Evolutionary conservation across 306 rosid species (phyloP), one percentile per base, ranked within the genome.

Genomic region (Malus orientalis): DNA sequence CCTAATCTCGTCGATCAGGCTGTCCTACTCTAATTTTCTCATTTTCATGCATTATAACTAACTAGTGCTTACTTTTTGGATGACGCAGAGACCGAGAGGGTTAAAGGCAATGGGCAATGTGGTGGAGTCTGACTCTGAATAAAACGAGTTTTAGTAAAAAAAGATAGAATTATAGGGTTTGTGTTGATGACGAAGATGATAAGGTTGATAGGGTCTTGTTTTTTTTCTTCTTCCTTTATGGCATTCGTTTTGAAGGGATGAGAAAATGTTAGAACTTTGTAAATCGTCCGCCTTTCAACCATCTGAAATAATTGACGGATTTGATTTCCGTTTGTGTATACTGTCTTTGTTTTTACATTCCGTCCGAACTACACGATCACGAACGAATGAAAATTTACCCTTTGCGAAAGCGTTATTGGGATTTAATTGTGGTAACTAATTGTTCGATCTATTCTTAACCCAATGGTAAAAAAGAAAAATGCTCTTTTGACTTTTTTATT

Each of bases 91-190:
- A 80, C 91, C 98, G 72, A 87, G 95, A 82, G 97, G 98, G 29
- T 81, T 94, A 71, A 92, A 90, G 86, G 98, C 98, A 53, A 94
- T 94, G 98, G 93, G 96, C 64, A 91, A 82, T 77, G 79, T 90
- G 88, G 97, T 90, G 89, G 97, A 92, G 4, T 89, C 96, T 0
- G 97, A 91, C 51, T 91, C 98, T 7, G 97, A 93, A 69, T 90
- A 75, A 40, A 74, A 15, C 23, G 10, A 29, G 42, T 12, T 18
- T 18, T 60, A 62, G 78, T 20, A 0, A 36, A 57, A 80, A 30
- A 64, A 29, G 19, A 49, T 51, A 63, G 81, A 20, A 70, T 77
- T 81, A 72, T 74, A 78, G 58, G 64, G 80, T 78, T 67, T 60
- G 59, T 67, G 47, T 72, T 33, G 78, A 69, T 55, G 74, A 38